phyloP scores from a whole-genome alignment of 306 rosid genomes.

The Elaeagnus macrophylla region DNA sequence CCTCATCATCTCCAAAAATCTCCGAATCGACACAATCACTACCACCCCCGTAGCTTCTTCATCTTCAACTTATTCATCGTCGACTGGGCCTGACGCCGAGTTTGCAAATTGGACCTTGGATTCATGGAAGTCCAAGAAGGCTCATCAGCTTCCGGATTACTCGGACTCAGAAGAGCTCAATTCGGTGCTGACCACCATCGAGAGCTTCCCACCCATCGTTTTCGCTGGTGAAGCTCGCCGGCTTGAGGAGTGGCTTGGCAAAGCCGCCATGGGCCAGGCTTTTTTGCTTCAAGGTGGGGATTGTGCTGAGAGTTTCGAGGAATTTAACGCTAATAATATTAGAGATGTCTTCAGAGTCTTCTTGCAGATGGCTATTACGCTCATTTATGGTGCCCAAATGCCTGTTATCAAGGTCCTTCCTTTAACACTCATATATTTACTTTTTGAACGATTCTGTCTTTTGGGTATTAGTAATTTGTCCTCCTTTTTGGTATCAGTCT shows the following conservation, averaged over 20 bases:
- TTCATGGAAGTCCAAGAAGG: conserved; percentile 35
- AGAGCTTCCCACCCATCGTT: conserved; percentile 33
- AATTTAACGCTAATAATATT: conserved; percentile 43
- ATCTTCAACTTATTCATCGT: not conserved
- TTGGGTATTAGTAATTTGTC: not conserved
- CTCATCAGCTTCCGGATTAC: conserved; percentile 32
- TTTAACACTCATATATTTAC: not conserved
- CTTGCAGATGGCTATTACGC: conserved; percentile 30
- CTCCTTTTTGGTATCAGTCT: too few species aligned
- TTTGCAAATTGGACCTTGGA: conserved; percentile 22
- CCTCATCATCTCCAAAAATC: not conserved
- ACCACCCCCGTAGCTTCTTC: conserved; percentile 1
- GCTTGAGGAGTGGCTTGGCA: conserved; percentile 32
- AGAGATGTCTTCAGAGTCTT: conserved; percentile 32
- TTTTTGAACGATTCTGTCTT: not conserved
- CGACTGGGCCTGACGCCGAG: not conserved
- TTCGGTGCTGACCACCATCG: conserved; percentile 22
- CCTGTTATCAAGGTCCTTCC: conserved; percentile 25
- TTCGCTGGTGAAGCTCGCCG: conserved; percentile 36
- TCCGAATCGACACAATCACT: not conserved
- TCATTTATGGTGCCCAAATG: conserved; percentile 33
- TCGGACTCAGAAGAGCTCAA: conserved; percentile 27
- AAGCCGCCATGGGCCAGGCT: conserved; percentile 35
- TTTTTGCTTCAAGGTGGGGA: conserved; percentile 39
- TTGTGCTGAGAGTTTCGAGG: conserved; percentile 86